These are phyloP conservation scores for Fusarium sp. DNA, from an alignment of 2,329 filamentous ascomycete genomes.

Conservation along the genomic window DNA sequence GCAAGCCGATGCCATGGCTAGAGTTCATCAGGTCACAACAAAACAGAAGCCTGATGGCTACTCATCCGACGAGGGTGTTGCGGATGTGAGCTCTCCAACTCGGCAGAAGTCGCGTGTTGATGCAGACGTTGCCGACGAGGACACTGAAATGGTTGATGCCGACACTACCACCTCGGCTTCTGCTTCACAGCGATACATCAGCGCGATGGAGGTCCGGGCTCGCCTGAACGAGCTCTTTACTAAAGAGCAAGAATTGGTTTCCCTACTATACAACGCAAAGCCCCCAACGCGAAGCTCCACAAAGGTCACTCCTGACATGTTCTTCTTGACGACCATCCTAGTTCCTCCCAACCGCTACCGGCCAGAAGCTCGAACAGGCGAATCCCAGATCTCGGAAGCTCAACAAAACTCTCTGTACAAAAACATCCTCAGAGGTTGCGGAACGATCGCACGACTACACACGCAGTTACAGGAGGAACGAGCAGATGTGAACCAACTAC, in stretches of 20 bases:
- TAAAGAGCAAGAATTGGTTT: slow-evolving; percentile 86
- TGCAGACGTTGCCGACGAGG: slow-evolving; percentile 66
- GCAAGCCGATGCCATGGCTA: slow-evolving; percentile 77
- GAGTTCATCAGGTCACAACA: slow-evolving; percentile 52
- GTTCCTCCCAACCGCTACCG: slow-evolving; percentile 95
- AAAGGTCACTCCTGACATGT: slow-evolving; percentile 85
- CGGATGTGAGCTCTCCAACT: slow-evolving; percentile 71
- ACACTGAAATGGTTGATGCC: slow-evolving; percentile 54
- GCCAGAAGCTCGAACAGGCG: slow-evolving; percentile 86
- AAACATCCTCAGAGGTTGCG: slow-evolving; percentile 82
- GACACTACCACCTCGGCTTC: slow-evolving; percentile 34
- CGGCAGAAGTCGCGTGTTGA: slow-evolving; percentile 55
- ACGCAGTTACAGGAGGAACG: slow-evolving; percentile 62
- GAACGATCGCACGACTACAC: slow-evolving; percentile 81
- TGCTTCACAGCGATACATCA: slow-evolving; percentile 79
- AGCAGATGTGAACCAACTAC: slow-evolving; percentile 77
- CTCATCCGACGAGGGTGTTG: slow-evolving; percentile 78
- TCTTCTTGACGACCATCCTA: slow-evolving; percentile 89
- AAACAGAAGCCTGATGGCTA: slow-evolving; percentile 61
- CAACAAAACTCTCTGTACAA: slow-evolving; percentile 92
- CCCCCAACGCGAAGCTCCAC: slow-evolving; percentile 70
- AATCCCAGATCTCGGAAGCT: slow-evolving; percentile 86
- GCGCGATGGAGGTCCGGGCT: slow-evolving; percentile 85
- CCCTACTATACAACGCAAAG: slow-evolving; percentile 87
- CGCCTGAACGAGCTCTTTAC: slow-evolving; percentile 85